Evolutionary conservation across 441 rosid genomes (phyloP), one percentile per base, ranked within the genome.

Genomic region (Populus trichocarpa): DNA sequence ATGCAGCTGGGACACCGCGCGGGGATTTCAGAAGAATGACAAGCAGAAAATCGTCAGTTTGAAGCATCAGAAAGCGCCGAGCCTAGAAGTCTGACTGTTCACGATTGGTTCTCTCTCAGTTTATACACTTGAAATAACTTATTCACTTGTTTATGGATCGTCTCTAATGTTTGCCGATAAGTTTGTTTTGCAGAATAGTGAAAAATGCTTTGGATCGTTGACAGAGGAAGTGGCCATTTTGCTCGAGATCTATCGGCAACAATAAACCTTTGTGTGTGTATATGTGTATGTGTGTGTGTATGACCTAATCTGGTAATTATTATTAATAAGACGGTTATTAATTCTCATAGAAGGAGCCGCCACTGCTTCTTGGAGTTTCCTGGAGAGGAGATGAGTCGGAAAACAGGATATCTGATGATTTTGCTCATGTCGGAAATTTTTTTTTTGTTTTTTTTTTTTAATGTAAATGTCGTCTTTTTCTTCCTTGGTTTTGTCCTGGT

Each of bases 131-230:
- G 14, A 40, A 10, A 12, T 61, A 22, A 22, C 22, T 22, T 14
- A 46, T 13, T 22, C 12, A 2, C 66, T 61, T 9, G 11, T 2
- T 28, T 3, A 1, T 65, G 7, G 46, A 18, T 33, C 9, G 25
- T 76, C 30, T 26, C 32, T 63, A 46, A 36, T 74, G 35, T 64
- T 20, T 72, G 2, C 30, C 42, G 11, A 25, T 38, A 0, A 32
- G 61, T 57, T 18, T 8, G 23, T 28, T 3, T 33, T 81, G 83
- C 90, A 93, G 97, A 97, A 84, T 93, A 63, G 76, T 90, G 83
- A 77, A 87, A 5, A 90, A 87, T 78, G 94, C 89, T 76, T 88
- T 90, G 92, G 97, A 95, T 85, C 92, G 91, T 81, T 93, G 88
- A 92, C 83, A 81, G 75, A 75, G 72, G 75, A 77, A 28, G 18